Percentiles rank a stretch among this genome's conserved stretches.
phyloP scores from a whole-genome alignment of 1,284 basidiomycete species.

The Microbotryum scabiosae region DNA sequence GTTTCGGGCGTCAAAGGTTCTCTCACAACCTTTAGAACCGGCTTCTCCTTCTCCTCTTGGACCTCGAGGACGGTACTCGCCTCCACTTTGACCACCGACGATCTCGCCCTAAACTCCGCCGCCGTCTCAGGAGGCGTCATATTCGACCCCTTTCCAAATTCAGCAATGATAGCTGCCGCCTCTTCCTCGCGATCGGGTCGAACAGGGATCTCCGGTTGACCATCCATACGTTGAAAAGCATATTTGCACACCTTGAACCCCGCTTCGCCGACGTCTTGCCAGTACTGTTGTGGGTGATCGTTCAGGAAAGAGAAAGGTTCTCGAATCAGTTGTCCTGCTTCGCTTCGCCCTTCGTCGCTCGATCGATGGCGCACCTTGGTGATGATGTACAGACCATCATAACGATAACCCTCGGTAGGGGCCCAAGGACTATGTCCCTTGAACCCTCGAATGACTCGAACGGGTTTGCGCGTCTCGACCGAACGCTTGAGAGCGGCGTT shows the following conservation, averaged over 20 bases:
- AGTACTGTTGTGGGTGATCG: conserved; percentile 58
- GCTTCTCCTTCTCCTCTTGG: background rate
- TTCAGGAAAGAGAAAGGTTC: conserved; percentile 1
- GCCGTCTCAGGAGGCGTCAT: background rate
- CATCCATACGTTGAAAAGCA: conserved; percentile 46
- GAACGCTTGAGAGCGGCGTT: conserved; percentile 62
- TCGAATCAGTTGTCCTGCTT: background rate
- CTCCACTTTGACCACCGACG: background rate
- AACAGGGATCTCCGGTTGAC: conserved; percentile 9
- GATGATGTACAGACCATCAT: conserved; percentile 70
- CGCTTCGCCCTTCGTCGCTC: background rate
- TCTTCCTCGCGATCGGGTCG: conserved; percentile 9
- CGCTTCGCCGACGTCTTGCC: conserved; percentile 50
- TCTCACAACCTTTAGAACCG: background rate
- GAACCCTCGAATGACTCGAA: conserved; percentile 72
- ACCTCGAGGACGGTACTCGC: background rate
- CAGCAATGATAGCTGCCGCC: conserved; percentile 2
- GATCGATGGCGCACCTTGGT: conserved; percentile 38
- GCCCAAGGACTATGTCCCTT: conserved; percentile 49
- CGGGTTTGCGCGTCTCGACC: conserved; percentile 60
- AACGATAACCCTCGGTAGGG: conserved; percentile 53
- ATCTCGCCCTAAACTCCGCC: background rate
- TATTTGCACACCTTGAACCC: conserved; percentile 70
- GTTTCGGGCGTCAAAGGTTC: background rate
- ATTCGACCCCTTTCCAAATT: background rate